Conservation (phyloP, 2,329 filamentous ascomycete species). For the Didymella segeticola region DNA sequence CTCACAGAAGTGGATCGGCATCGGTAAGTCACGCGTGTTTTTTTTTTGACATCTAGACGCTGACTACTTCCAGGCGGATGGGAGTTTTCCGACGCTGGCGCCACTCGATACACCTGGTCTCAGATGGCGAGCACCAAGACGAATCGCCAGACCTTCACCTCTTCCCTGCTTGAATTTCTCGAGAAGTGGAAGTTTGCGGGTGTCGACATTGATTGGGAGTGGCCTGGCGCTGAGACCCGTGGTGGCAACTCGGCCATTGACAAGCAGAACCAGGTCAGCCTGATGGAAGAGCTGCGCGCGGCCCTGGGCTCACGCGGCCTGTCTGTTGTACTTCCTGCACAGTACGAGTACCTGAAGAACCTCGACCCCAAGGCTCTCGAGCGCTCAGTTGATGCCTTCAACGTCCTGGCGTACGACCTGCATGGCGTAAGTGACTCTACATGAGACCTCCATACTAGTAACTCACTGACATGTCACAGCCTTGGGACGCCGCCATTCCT, state of each 20-base stretch:
- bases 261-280: conserved; percentile 25
- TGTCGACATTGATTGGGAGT: conserved; percentile 58
- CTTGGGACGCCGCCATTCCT: conserved; percentile 19
- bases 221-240: conserved; percentile 42
- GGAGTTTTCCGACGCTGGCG: conserved; percentile 35
- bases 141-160: conserved; percentile 48
- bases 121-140: conserved; percentile 39
- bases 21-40: conserved; percentile 16
- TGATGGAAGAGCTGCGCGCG: conserved; percentile 32
- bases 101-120: conserved; percentile 48
- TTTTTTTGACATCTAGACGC: conserved; percentile 27
- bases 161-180: conserved; percentile 51
- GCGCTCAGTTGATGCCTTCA: conserved; percentile 51
- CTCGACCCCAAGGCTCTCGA: conserved; percentile 35
- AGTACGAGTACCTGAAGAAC: conserved; percentile 35
- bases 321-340: conserved; percentile 34
- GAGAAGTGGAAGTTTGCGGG: conserved; percentile 52
- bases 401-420: conserved; percentile 57
- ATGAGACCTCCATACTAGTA: background rate
- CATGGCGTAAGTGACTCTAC: conserved; percentile 44
- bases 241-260: conserved; percentile 47
- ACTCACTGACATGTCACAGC: background rate
- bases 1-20: conserved; percentile 26
- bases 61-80: conserved; percentile 45
- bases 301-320: conserved; percentile 31